Evolutionary conservation across 2,329 filamentous ascomycete genomes (phyloP), one percentile per base, ranked within the genome.

Genomic region (Colletotrichum cuscutae): DNA sequence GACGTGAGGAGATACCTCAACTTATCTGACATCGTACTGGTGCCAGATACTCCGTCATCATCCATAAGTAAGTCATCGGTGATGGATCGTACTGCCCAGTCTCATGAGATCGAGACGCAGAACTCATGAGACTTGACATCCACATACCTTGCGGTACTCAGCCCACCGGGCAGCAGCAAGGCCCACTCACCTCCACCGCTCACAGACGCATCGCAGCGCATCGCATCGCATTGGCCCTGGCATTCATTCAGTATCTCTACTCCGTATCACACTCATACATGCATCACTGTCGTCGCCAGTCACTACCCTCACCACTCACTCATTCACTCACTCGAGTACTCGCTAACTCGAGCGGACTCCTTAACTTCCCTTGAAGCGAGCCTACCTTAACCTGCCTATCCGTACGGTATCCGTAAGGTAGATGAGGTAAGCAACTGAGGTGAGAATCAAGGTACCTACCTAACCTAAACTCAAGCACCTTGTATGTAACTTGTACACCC

Each of bases 401-500:
- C 11, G 32, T 35, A 35, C 32, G 32, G 4, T 35, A 5, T 35
- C 32, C 1, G 32, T 1, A 35, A 35, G 11, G 32, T 35, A 35
- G 32, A 1, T 35, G 11, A 35, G 15, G 37, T 19, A 19, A 42
- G 37, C 15, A 32, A 9, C 30, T 11, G 30, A 32, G 30, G 8
- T 32, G 30, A 19, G 37, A 8, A 42, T 15, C 37, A 42, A 42
- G 37, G 37, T 42, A 15, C 37, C 42, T 42, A 15, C 37, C 42
- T 49, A 9, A 71, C 66, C 56, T 65, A 65, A 71, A 57, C 35
- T 49, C 71, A 61, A 60, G 60, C 42, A 58, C 49, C 61, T n/a
- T n/a, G n/a, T 8, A 30, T 1, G 30, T 15, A 26, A 9, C 5
- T 26, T 32, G 54, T 60, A 26, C 32, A 46, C 46, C 46, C 26